phyloP scores from a whole-genome alignment of 2,329 filamentous ascomycete genomes.

The Exophiala lecanii-corni region DNA sequence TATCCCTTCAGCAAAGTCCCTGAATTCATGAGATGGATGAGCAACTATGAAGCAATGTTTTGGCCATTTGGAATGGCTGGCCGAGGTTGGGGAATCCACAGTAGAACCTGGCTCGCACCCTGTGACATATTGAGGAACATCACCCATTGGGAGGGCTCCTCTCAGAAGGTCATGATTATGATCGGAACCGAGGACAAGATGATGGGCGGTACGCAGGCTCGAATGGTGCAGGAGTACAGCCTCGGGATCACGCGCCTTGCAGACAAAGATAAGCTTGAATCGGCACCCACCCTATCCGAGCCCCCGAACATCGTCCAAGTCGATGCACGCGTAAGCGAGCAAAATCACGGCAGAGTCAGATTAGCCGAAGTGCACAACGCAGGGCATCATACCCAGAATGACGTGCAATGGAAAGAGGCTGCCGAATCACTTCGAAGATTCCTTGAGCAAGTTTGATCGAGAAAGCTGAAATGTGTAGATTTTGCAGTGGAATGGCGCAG shows the following conservation, averaged over 20 bases:
- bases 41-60: conserved; percentile 49
- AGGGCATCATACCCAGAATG: conserved; percentile 53
- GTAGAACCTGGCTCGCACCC: conserved; percentile 4
- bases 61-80: conserved; percentile 48
- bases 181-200: conserved; percentile 36
- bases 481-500: too few species aligned
- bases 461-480: not conserved
- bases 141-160: conserved; percentile 33
- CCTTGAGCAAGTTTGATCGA: conserved; percentile 30
- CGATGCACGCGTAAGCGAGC: conserved; percentile 1
- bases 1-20: conserved; percentile 40
- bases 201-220: conserved; percentile 11
- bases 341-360: conserved; percentile 34
- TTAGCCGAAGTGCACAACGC: conserved; percentile 42
- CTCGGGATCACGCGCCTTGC: conserved; percentile 1
- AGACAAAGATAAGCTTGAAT: conserved; percentile 3
- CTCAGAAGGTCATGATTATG: conserved; percentile 38
- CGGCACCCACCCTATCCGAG: not conserved
- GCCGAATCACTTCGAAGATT: conserved; percentile 44
- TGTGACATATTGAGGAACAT: conserved; percentile 11
- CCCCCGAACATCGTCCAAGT: not conserved
- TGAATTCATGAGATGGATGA: conserved; percentile 41
- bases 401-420: conserved; percentile 46
- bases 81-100: conserved; percentile 3
- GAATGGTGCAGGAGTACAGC: conserved; percentile 12